Base-by-base conservation (phyloP, 2,329 filamentous ascomycete genomes). In the Aaosphaeria pasadenensis region DNA sequence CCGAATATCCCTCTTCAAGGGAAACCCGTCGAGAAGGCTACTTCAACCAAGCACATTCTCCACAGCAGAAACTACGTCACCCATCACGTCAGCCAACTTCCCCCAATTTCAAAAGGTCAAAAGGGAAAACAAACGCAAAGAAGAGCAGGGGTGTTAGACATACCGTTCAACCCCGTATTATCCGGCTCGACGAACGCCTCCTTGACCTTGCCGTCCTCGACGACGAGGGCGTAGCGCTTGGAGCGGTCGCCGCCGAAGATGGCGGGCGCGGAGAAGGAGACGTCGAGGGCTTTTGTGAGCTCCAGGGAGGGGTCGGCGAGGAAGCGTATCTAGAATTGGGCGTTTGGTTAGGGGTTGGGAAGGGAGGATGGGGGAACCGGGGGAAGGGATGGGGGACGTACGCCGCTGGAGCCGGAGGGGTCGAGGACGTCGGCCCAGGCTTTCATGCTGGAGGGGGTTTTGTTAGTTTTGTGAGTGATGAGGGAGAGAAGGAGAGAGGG, bases 171-270 rank as follows among this genome's bases (percentile, higher is more conserved):
- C 32, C 90, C 89, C 36, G 88, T 94, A 74, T 88, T 91, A 71
- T 96, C 91, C 7, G 90, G 86, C 79, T 96, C 92, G 45, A 96
- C 83, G 61, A 90, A 84, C 17, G 87, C 81, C 62, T 86, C 82
- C 73, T 86, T 87, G 60, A 96, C 88, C 74, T 89, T 90, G 57
- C 92, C 91, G 60, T 95, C 76, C 74, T 95, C 85, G 45, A 95
- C 77, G 44, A 91, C 80, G 46, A 96, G 77, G 17, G 88, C 90
- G 65, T 95, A 96, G 44, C 92, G 83, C 83, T 96, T 95, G 73
- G 88, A 87, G 55, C 92, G 84, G 59, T 82, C 76, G 59, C 86
- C 85, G 39, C 92, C 92, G 62, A 97, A 94, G 69, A 96, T 83
- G 46, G 87, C 77, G 9, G 81, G 78, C 44, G 81, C 86, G 55